phyloP scores from a whole-genome alignment of 1,139 yeast species.

The Suzukiozyma palmioleophila region DNA sequence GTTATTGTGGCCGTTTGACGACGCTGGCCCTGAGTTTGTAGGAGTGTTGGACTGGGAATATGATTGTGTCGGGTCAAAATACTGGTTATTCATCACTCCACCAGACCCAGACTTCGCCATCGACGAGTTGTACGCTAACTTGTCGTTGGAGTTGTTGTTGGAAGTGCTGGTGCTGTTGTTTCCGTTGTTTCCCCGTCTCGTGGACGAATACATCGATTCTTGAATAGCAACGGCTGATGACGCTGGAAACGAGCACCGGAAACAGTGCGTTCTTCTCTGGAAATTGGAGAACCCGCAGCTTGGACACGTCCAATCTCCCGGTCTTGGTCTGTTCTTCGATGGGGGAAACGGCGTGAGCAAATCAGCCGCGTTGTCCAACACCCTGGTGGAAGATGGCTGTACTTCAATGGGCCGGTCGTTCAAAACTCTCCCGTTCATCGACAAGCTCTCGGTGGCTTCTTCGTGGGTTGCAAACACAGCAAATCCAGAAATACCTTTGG shows the following conservation, averaged over 20 bases:
- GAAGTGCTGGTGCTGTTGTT: conserved; percentile 9
- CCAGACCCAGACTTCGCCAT: conserved; percentile 4
- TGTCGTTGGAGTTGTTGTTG: conserved; percentile 9
- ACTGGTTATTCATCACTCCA: conserved; percentile 3
- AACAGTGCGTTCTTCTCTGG: conserved; percentile 92
- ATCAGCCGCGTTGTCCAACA: conserved; percentile 78
- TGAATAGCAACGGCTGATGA: conserved; percentile 64
- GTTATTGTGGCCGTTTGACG: conserved; percentile 3
- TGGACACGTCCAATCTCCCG: conserved; percentile 98
- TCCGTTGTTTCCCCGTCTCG: conserved; percentile 7
- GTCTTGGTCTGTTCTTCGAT: conserved; percentile 86
- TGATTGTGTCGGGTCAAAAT: background rate
- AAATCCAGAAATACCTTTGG: conserved; percentile 60
- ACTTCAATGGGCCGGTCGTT: conserved; percentile 77
- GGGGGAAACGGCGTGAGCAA: conserved; percentile 82
- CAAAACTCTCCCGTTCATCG: conserved; percentile 74
- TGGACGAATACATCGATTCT: conserved; percentile 32
- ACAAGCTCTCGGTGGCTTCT: conserved; percentile 74
- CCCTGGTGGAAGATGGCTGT: conserved; percentile 76
- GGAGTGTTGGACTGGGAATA: conserved; percentile 6
- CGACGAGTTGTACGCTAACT: conserved; percentile 4
- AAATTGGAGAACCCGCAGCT: conserved; percentile 94
- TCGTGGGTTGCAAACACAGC: conserved; percentile 83
- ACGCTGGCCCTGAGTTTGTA: conserved; percentile 7
- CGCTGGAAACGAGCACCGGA: conserved; percentile 89